Percentiles rank a stretch among this genome's conserved stretches.
Evolutionary conservation across 2,329 filamentous ascomycete species (phyloP).

Genomic region (Trichophyton simii): DNA sequence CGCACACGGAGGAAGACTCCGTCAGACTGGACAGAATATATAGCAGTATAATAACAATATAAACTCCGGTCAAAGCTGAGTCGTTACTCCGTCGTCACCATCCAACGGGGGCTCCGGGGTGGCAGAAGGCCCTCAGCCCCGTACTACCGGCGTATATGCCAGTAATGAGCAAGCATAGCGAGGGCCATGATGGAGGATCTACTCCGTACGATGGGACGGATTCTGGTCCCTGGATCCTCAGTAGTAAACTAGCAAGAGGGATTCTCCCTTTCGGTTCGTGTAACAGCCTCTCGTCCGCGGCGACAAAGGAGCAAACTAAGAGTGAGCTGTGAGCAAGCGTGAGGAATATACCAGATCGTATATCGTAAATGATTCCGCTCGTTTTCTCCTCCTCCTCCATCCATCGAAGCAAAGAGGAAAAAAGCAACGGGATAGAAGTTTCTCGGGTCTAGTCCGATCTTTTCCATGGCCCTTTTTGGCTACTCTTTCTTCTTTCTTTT

Average conservation of each 20-base stretch:
- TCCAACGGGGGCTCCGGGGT: no score
- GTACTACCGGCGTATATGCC: neutral
- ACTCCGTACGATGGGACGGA: neutral
- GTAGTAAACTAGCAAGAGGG: neutral
- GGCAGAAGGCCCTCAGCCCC: neutral
- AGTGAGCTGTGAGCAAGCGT: neutral
- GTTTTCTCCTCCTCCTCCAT: no score
- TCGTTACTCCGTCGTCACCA: neutral
- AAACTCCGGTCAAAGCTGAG: neutral
- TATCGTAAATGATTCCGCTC: no score
- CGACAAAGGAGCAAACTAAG: neutral
- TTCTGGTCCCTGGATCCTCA: neutral
- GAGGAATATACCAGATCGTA: neutral
- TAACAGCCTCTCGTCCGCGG: neutral
- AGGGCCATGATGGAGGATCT: neutral
- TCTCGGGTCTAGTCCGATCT: slow-evolving; percentile 3
- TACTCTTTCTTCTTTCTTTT: neutral
- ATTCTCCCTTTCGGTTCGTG: neutral
- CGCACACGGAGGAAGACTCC: no score
- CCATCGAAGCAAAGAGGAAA: neutral
- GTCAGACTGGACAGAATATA: no score
- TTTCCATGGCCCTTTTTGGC: neutral
- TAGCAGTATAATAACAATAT: no score
- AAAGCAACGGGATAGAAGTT: neutral
- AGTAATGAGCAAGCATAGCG: neutral